Base-by-base conservation (phyloP, 805 yeast genomes). In the Ogataea pignaliae region DNA sequence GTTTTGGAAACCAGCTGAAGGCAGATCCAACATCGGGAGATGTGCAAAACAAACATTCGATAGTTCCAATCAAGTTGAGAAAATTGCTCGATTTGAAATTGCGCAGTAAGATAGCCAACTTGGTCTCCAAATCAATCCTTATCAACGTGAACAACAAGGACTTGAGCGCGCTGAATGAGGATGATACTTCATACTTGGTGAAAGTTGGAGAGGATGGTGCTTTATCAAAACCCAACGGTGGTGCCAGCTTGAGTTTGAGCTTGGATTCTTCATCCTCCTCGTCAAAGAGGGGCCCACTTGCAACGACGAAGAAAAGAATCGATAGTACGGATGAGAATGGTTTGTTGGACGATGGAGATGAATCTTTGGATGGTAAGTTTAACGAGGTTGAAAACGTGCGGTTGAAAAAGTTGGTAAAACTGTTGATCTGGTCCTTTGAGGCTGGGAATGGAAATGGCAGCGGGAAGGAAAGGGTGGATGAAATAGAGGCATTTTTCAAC, bases 51-150 rank as follows among this genome's bases (percentile, higher is more conserved):
- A 21, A 21, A 7, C 26, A 21, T 5, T 35, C 65, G 28, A 74
- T 66, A 39, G 57, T 83, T 30, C 89, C 88, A 0, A 65, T 65
- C 28, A 78, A 76, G 48, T 64, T 88, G 49, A 66, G 74, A 37
- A 68, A 68, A 17, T 64, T 87, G 34, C 71, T 85, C 59, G 79
- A 84, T 48, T 63, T 82, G 35, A 71, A 80, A 33, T 61, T 84
- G 50, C 69, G 96, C 41, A 66, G 71, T 14, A 81, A 78, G 45
- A 81, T 91, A 44, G 86, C 89, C 10, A 72, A 79, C 32, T 60
- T 81, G 33, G 88, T 89, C 11, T 89, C 89, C 63, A 73, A 74
- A 54, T 80, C 82, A 4, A 78, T 85, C 8, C 64, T 86, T 36
- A 61, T 70, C 40, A 58, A 70, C 29, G 52, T 55, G 7, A 56